A percentile compares a stretch with the other conserved stretches of the same genome.
These are phyloP conservation scores for Pouteria glomerata DNA, from an alignment of 148 eudicot genomes.

Conservation along the genomic window DNA sequence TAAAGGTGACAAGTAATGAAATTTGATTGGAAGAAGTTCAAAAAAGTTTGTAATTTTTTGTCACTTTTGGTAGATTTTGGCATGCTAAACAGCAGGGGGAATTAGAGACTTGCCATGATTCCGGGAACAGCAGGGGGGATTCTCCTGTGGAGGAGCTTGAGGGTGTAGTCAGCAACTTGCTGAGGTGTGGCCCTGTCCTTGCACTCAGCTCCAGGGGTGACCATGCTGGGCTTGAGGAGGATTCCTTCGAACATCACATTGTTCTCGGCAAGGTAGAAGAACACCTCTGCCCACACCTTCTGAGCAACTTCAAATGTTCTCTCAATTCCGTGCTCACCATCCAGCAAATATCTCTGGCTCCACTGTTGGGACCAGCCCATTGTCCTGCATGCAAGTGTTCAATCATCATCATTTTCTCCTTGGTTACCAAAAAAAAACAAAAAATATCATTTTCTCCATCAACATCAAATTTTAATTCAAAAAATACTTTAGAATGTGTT, in stretches of 20 bases:
- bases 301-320: slow-evolving; percentile 79
- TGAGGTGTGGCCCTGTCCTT: slow-evolving; percentile 73
- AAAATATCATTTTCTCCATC: too few species aligned
- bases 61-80: too few species aligned
- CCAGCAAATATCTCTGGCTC: slow-evolving; percentile 87
- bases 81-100: too few species aligned
- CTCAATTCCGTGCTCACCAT: slow-evolving; percentile 83
- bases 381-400: slow-evolving; percentile 40
- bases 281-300: slow-evolving; percentile 80
- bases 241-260: slow-evolving; percentile 82
- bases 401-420: too few species aligned
- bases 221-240: slow-evolving; percentile 88
- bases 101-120: too few species aligned
- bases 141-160: slow-evolving; percentile 60
- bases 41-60: slow-evolving; percentile 22
- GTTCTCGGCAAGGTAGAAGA: slow-evolving; percentile 74
- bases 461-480: too few species aligned
- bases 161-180: slow-evolving; percentile 69
- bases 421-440: too few species aligned
- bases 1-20: neutral
- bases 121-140: slow-evolving; percentile 89
- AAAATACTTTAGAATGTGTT: too few species aligned
- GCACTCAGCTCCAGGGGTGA: slow-evolving; percentile 89
- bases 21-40: neutral
- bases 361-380: slow-evolving; percentile 86